Conservation (phyloP, 2,329 filamentous ascomycete species). For the Leptographium lundbergii region DNA sequence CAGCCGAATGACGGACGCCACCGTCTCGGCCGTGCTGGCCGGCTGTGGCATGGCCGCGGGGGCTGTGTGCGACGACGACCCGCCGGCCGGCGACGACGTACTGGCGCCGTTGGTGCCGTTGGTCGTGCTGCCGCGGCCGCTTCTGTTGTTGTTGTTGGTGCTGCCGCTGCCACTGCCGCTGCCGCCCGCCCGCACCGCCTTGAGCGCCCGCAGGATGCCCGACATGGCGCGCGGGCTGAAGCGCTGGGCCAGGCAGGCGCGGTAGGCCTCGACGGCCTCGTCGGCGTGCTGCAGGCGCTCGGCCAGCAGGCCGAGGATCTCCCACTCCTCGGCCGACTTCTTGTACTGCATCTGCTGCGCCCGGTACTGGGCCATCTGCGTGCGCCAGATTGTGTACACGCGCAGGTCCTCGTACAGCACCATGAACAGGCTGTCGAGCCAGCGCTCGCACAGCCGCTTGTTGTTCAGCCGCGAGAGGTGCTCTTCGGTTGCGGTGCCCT, state of each 20-base stretch:
- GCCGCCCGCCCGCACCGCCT: conserved; percentile 28
- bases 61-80: too few relatives aligned
- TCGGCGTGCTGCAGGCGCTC: conserved; percentile 85
- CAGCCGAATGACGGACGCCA: conserved; percentile 76
- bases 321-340: conserved; percentile 95
- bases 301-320: conserved; percentile 86
- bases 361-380: conserved; percentile 90
- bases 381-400: conserved; percentile 98
- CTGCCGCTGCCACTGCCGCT: neutral
- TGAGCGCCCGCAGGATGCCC: conserved; percentile 70
- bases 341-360: conserved; percentile 92
- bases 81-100: neutral
- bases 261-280: conserved; percentile 87
- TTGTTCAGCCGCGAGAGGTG: conserved; percentile 88
- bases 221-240: conserved; percentile 90
- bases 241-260: conserved; percentile 70
- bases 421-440: conserved; percentile 99
- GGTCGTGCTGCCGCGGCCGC: neutral
- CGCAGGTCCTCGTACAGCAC: conserved; percentile 95
- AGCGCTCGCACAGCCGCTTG: conserved; percentile 92
- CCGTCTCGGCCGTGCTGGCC: conserved; percentile 56
- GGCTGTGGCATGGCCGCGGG: too few relatives aligned
- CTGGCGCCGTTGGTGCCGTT: neutral
- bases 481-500: conserved; percentile 37
- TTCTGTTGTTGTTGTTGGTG: neutral